These are phyloP conservation scores for Senecio squalidus DNA, from an alignment of 140 eudicot genomes.

Conservation along the genomic window DNA sequence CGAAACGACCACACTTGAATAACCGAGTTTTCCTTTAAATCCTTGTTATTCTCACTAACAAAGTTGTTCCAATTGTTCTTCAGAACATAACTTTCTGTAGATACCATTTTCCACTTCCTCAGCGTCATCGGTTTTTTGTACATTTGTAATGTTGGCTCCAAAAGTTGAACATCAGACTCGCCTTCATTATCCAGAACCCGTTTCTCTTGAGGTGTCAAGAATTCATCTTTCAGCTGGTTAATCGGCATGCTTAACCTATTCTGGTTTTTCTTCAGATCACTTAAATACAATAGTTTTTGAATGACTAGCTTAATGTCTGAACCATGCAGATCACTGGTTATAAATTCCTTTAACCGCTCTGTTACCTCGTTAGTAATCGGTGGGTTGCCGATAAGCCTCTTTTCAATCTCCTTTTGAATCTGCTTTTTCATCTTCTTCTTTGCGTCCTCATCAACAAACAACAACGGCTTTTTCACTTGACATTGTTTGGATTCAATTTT, in stretches of 20 bases:
- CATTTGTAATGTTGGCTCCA: background rate
- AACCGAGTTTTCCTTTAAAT: background rate
- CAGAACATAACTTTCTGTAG: background rate
- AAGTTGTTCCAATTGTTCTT: background rate
- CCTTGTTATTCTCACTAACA: background rate
- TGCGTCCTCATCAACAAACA: background rate
- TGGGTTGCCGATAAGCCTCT: background rate
- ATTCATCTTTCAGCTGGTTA: background rate
- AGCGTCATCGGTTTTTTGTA: background rate
- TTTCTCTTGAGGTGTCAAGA: background rate
- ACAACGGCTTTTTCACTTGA: no score
- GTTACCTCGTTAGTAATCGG: background rate
- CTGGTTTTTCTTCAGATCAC: background rate
- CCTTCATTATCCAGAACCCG: no score
- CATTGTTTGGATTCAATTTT: no score
- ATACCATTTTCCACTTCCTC: background rate
- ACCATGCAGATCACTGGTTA: background rate
- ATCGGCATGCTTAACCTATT: constrained; percentile 7
- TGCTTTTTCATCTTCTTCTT: background rate
- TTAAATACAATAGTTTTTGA: background rate
- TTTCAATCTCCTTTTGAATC: background rate
- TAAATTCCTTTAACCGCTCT: background rate
- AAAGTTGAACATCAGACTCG: background rate
- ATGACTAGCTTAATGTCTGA: constrained; percentile 1
- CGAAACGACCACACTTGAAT: constrained; percentile 32